Percentiles rank a stretch among this genome's conserved stretches.
phyloP scores from a whole-genome alignment of 257 asterid genomes.

The Apocynum venetum region DNA sequence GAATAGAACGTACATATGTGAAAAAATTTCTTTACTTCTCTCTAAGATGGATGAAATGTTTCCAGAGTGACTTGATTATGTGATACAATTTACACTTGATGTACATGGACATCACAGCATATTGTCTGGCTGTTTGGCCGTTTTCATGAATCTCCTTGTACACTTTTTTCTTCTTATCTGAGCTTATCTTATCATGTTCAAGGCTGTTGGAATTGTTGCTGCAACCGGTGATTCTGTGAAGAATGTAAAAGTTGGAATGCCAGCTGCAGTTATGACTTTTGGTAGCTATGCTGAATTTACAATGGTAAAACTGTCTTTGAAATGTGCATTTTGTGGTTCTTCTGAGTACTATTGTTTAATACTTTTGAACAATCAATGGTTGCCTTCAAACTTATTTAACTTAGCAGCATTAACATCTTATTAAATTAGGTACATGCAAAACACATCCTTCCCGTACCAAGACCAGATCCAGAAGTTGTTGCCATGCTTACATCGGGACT shows the following conservation, averaged over 20 bases:
- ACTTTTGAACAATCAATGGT: not conserved
- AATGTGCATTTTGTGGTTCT: not conserved
- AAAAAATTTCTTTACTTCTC: not conserved
- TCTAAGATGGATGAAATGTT: not conserved
- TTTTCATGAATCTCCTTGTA: not conserved
- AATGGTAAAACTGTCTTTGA: conserved; percentile 35
- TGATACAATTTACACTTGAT: not conserved
- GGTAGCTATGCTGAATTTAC: conserved; percentile 90
- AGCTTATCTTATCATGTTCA: conserved; percentile 18
- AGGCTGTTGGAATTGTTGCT: conserved; percentile 97
- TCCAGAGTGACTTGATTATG: not conserved
- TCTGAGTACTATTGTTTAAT: not conserved
- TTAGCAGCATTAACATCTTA: not conserved
- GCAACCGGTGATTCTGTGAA: conserved; percentile 84
- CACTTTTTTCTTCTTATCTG: not conserved
- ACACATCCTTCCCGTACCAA: conserved; percentile 88
- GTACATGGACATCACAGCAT: not conserved
- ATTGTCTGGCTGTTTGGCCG: not conserved
- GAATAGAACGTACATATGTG: not conserved
- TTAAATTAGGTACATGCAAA: conserved; percentile 59
- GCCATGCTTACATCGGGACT: conserved; percentile 99
- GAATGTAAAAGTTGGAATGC: conserved; percentile 75
- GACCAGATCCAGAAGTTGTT: conserved; percentile 93
- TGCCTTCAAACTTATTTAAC: not conserved
- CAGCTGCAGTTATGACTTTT: conserved; percentile 92